Conservation (phyloP, 768 basidiomycete genomes). For the Tricholoma furcatifolium region DNA sequence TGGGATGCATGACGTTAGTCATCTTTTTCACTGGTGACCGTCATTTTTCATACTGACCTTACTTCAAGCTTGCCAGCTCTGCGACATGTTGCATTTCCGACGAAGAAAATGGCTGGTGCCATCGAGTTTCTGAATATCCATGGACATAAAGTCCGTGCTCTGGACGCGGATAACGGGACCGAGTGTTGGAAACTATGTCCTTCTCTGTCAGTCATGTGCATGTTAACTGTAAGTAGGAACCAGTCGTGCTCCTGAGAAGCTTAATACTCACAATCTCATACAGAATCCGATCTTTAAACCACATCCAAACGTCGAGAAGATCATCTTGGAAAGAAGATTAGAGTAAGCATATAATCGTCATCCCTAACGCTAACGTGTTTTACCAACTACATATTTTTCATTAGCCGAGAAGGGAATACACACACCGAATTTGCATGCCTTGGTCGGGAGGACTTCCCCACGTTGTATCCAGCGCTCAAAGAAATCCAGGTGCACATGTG, state of each 20-base stretch:
- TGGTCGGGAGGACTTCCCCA: neutral
- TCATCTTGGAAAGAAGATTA: neutral
- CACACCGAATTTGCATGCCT: neutral
- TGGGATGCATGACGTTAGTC: constrained; percentile 4
- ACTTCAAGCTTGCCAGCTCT: neutral
- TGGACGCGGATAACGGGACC: neutral
- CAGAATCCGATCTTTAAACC: constrained; percentile 3
- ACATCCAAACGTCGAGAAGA: neutral
- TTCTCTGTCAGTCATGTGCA: neutral
- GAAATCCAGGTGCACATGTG: constrained; percentile 1
- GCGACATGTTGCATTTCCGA: neutral
- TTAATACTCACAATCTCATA: neutral
- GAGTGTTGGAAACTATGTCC: constrained; percentile 4
- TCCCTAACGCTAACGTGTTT: neutral
- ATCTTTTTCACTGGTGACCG: neutral
- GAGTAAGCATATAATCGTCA: neutral
- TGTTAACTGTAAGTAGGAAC: neutral
- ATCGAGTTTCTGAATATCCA: neutral
- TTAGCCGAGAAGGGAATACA: neutral
- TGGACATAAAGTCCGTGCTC: neutral
- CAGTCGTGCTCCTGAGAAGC: neutral
- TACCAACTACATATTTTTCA: too few species aligned
- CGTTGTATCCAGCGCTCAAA: neutral
- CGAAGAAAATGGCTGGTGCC: constrained; percentile 1
- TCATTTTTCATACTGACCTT: neutral